Conservation (phyloP, 768 basidiomycete species). For the Pulveroboletus sp. region DNA sequence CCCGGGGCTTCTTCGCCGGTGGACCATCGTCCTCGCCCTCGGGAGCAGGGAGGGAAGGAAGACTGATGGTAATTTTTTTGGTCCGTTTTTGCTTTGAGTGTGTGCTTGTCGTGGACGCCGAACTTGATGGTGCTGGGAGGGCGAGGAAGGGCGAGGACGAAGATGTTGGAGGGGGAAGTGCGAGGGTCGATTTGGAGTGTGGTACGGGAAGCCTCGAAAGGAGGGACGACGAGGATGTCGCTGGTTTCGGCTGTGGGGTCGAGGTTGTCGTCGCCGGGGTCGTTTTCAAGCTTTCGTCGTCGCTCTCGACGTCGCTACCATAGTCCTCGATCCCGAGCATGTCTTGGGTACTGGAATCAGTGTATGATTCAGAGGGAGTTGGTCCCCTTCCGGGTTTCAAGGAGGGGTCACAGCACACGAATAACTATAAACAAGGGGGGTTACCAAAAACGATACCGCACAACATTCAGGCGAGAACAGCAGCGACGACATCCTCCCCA, state of each 20-base stretch:
- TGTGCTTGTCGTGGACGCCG: background rate
- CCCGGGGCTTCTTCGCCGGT: constrained; percentile 53
- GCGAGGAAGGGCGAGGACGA: constrained; percentile 20
- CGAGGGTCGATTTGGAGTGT: constrained; percentile 30
- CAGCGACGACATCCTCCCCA: constrained; percentile 11
- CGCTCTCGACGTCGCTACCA: constrained; percentile 66
- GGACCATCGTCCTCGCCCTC: constrained; percentile 46
- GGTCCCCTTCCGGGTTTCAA: background rate
- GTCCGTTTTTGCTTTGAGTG: constrained; percentile 37
- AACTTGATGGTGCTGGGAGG: constrained; percentile 23
- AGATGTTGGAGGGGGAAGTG: constrained; percentile 34
- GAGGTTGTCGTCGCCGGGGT: constrained; percentile 5
- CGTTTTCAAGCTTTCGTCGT: constrained; percentile 33
- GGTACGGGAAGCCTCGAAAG: constrained; percentile 23
- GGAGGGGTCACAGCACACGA: background rate
- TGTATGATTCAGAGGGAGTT: too few species aligned
- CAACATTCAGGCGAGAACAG: constrained; percentile 1
- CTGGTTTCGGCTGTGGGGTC: background rate
- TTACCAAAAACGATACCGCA: background rate
- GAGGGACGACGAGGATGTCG: constrained; percentile 8
- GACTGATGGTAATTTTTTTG: constrained; percentile 41
- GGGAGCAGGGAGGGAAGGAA: constrained; percentile 27
- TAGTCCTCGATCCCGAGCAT: constrained; percentile 80
- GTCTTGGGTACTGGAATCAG: background rate
- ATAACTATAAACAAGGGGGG: background rate